A percentile compares a stretch with the other conserved stretches of the same genome.
These are phyloP conservation scores for Cyberlindnera meyerae DNA, from an alignment of 805 yeast species.

Conservation along the genomic window DNA sequence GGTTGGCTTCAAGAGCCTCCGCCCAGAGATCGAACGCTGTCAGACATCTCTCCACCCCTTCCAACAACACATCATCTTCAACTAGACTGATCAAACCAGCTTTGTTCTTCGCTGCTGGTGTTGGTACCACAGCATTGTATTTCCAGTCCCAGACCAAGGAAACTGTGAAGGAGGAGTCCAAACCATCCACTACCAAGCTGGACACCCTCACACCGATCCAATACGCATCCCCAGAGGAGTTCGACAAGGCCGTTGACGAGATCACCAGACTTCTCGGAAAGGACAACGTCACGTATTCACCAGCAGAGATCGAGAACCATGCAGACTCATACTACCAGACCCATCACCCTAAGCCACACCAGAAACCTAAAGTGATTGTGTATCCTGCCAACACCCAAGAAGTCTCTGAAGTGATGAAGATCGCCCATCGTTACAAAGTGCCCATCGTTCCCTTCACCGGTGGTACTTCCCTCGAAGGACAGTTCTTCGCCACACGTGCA, in stretches of 20 bases:
- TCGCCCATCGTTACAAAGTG: constrained; percentile 54
- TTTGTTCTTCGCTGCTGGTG: constrained; percentile 10
- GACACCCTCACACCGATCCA: constrained; percentile 32
- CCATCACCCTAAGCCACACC: constrained; percentile 55
- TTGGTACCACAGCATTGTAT: constrained; percentile 2
- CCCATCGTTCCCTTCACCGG: constrained; percentile 81
- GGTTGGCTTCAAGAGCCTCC: too few species aligned
- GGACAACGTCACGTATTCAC: constrained; percentile 29
- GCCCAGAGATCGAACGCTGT: too few species aligned
- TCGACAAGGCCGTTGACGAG: constrained; percentile 37
- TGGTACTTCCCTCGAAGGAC: constrained; percentile 81
- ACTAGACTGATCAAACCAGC: constrained; percentile 1
- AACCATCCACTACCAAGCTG: constrained; percentile 32
- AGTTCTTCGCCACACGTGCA: constrained; percentile 63
- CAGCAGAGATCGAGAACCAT: constrained; percentile 44
- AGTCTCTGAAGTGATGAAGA: constrained; percentile 56
- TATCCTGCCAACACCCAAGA: constrained; percentile 64
- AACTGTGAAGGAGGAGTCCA: neutral
- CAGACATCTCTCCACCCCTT: neutral
- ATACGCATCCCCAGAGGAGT: constrained; percentile 36
- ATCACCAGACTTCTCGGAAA: constrained; percentile 36
- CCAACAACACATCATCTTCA: neutral
- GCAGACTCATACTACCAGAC: constrained; percentile 59
- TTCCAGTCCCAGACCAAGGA: constrained; percentile 1
- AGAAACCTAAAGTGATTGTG: constrained; percentile 53